phyloP scores from a whole-genome alignment of 306 rosid genomes.

The Sindora glabra region DNA sequence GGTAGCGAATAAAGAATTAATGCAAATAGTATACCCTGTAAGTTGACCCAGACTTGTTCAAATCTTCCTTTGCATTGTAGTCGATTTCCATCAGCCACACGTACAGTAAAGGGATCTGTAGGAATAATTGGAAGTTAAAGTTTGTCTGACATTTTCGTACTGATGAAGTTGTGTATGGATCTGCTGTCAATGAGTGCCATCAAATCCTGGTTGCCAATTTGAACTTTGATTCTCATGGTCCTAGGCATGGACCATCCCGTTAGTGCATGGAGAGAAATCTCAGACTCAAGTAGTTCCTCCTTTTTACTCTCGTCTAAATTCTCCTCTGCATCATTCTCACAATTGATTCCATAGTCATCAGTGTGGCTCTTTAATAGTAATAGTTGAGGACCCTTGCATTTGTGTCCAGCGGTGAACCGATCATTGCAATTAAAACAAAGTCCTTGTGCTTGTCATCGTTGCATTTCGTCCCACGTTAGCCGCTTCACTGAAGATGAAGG shows the following conservation, averaged over 20 bases:
- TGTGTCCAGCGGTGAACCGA: not conserved
- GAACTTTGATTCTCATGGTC: not conserved
- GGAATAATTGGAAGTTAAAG: not conserved
- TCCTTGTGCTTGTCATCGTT: not conserved
- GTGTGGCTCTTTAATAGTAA: not conserved
- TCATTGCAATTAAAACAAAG: not conserved
- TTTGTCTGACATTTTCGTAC: not conserved
- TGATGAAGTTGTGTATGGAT: not conserved
- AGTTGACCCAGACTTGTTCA: not conserved
- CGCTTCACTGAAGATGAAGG: too few species aligned
- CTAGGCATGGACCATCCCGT: not conserved
- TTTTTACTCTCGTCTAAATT: too few species aligned
- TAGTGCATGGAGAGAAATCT: not conserved
- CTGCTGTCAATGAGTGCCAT: not conserved
- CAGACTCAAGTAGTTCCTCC: not conserved
- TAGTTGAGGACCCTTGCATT: not conserved
- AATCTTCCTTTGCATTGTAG: not conserved
- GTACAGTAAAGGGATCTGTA: not conserved
- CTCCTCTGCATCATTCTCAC: not conserved
- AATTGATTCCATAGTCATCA: too few species aligned
- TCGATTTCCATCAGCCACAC: not conserved
- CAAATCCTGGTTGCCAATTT: not conserved
- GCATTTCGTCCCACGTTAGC: not conserved
- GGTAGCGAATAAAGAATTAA: not conserved
- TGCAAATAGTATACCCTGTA: not conserved